Base-by-base conservation (phyloP, 148 eudicot genomes). In the Vaccinium corymbosum region DNA sequence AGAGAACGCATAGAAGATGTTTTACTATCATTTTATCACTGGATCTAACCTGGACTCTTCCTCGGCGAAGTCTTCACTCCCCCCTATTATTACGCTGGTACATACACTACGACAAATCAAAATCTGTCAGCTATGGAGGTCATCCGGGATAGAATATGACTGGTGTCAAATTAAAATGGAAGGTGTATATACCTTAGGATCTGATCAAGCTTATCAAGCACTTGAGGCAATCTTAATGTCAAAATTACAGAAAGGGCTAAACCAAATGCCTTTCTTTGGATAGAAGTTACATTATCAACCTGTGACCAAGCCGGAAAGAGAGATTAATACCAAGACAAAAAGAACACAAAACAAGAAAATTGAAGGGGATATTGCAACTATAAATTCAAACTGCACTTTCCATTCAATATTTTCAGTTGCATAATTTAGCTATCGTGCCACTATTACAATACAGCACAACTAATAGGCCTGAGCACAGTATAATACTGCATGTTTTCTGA, bases 241-340 rank as follows among this genome's bases (percentile, higher is more conserved):
- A 97, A 76, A 84, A 95, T 94, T 53, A 97, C 90, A 85, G 99
- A 97, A 75, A 97, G 97, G n/a, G 98, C 98, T 82, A 97, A 84
- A 64, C 95, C 97, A 84, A 93, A 86, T 76, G 90, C 91, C 91
- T 94, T 93, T 85, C 90, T 91, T 87, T 95, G 98, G 81, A 89
- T 88, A 57, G 93, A 90, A 42, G 89, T 90, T 81, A 90, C 94
- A 86, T 90, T 97, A 83, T 97, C 99, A 59, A 91, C 93, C 99
- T 96, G 94, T 80, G 57, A 38, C 68, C 78, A 86, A 83, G 49
- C 59, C 61, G 84, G 70, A 72, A 61, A 82, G 82, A 27, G 19
- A 81, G 84, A 57, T 48, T 27, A 79, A 61, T 56, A 11, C 22
- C n/a, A 52, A 78, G 32, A 53, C 55, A 13, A 25, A 25, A 42